Percentiles rank a stretch among this genome's conserved stretches.
These are phyloP conservation scores for Beauveria brongniartii DNA, from an alignment of 2,329 filamentous ascomycete genomes.

Conservation along the genomic window DNA sequence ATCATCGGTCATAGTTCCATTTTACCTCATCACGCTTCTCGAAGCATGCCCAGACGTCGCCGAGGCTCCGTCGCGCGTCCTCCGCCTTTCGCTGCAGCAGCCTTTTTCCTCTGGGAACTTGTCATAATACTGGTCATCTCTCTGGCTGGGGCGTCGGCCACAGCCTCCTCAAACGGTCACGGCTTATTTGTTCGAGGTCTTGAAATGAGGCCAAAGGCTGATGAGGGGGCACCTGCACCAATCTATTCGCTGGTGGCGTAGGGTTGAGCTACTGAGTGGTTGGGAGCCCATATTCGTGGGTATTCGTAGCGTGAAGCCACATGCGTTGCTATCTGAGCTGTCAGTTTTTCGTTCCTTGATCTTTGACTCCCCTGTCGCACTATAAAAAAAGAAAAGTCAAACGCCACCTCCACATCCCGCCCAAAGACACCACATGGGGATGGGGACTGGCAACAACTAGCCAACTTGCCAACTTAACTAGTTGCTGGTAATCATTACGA, in stretches of 20 bases:
- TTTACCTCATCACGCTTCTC: no score
- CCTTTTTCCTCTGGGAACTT: no score
- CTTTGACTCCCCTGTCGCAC: not conserved
- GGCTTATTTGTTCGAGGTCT: no score
- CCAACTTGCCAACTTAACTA: not conserved
- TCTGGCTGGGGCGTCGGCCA: no score
- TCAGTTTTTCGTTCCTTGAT: not conserved
- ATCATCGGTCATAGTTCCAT: not conserved
- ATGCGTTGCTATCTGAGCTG: constrained; percentile 1
- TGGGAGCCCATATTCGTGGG: not conserved
- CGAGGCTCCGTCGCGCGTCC: no score
- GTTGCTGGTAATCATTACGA: not conserved
- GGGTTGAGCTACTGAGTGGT: not conserved
- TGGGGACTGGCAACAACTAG: not conserved
- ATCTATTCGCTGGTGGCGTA: not conserved
- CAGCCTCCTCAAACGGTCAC: no score
- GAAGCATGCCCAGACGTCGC: no score
- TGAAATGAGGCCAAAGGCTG: no score
- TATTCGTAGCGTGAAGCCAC: not conserved
- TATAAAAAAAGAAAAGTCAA: not conserved
- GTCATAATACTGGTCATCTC: no score
- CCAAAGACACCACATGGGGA: not conserved
- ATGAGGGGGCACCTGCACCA: no score
- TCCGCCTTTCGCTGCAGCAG: no score
- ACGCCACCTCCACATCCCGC: constrained; percentile 5